Percentiles rank a stretch among this genome's conserved stretches.
These are phyloP conservation scores for Silybum marianum DNA, from an alignment of 129 eudicot species.

Conservation along the genomic window DNA sequence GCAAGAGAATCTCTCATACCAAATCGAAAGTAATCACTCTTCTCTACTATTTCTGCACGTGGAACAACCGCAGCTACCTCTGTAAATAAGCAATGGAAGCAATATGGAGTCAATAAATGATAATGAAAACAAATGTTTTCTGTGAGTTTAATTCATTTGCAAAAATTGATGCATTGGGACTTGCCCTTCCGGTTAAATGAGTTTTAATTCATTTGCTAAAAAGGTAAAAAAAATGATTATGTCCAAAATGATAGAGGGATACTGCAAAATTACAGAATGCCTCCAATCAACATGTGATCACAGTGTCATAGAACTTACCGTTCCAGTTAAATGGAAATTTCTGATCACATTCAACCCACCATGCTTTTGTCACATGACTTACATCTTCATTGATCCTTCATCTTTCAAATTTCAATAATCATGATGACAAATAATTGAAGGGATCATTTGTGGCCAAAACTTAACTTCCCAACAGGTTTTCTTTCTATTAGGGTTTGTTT, in stretches of 20 bases:
- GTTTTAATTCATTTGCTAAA: too few species aligned
- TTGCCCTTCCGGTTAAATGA: not conserved
- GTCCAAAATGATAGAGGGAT: not conserved
- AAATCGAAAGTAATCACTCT: constrained; percentile 92
- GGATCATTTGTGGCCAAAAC: not conserved
- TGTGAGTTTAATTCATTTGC: not conserved
- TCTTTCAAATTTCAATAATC: not conserved
- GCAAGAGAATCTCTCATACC: constrained; percentile 99
- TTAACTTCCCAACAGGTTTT: not conserved
- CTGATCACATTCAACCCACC: not conserved
- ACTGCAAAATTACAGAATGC: too few species aligned
- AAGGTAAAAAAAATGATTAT: not conserved
- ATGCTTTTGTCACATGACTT: not conserved
- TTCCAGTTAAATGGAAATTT: not conserved
- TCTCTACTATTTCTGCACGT: constrained; percentile 76
- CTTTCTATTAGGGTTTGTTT: too few species aligned
- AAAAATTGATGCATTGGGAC: not conserved
- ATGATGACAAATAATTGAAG: not conserved
- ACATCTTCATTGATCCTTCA: not conserved
- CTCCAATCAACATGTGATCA: too few species aligned
- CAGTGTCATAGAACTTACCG: too few species aligned
- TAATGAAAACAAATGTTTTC: not conserved
- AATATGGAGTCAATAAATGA: constrained; percentile 10
- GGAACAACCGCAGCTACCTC: constrained; percentile 90
- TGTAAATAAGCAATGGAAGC: constrained; percentile 32